Evolutionary conservation across 2,329 filamentous ascomycete genomes (phyloP).

Genomic region (Diaporthe amygdali): DNA sequence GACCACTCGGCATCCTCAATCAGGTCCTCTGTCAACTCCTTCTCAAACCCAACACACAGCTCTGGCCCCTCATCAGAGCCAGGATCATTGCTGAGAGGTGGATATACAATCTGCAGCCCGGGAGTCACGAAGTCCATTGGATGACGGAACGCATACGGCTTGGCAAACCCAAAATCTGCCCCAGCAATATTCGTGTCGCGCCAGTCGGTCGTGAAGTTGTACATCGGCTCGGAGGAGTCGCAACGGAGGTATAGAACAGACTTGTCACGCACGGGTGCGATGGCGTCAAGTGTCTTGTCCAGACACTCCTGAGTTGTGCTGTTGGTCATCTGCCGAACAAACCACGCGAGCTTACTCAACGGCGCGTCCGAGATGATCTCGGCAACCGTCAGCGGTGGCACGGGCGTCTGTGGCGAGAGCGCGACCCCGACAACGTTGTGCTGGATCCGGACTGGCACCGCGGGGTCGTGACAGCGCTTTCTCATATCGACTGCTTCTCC

Average conservation of each 20-base stretch:
- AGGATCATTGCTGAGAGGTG: slow-evolving; percentile 29
- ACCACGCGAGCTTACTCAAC: slow-evolving; percentile 39
- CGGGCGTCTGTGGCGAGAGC: slow-evolving; percentile 30
- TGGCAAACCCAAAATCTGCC: slow-evolving; percentile 42
- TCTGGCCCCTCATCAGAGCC: slow-evolving; percentile 41
- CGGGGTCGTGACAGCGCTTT: slow-evolving; percentile 37
- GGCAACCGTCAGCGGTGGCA: slow-evolving; percentile 34
- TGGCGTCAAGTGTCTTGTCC: slow-evolving; percentile 32
- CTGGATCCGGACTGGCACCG: slow-evolving; percentile 40
- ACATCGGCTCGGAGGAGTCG: slow-evolving; percentile 41
- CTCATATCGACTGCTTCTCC: slow-evolving; percentile 45
- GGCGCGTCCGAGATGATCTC: slow-evolving; percentile 43
- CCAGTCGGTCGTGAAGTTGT: slow-evolving; percentile 40
- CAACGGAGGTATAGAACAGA: slow-evolving; percentile 36
- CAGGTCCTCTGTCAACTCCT: slow-evolving; percentile 35
- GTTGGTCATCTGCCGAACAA: slow-evolving; percentile 42
- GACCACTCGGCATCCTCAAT: slow-evolving; percentile 41
- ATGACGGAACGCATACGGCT: slow-evolving; percentile 38
- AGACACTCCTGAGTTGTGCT: slow-evolving; percentile 38
- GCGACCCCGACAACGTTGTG: slow-evolving; percentile 39
- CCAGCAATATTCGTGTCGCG: slow-evolving; percentile 35
- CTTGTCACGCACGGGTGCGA: slow-evolving; percentile 44
- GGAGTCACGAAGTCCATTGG: slow-evolving; percentile 36
- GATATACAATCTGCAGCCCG: slow-evolving; percentile 37
- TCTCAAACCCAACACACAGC: slow-evolving; percentile 41